A percentile compares a stretch with the other conserved stretches of the same genome.
Evolutionary conservation across 805 yeast species (phyloP).

Genomic region (Saccharomyces cerevisiae): DNA sequence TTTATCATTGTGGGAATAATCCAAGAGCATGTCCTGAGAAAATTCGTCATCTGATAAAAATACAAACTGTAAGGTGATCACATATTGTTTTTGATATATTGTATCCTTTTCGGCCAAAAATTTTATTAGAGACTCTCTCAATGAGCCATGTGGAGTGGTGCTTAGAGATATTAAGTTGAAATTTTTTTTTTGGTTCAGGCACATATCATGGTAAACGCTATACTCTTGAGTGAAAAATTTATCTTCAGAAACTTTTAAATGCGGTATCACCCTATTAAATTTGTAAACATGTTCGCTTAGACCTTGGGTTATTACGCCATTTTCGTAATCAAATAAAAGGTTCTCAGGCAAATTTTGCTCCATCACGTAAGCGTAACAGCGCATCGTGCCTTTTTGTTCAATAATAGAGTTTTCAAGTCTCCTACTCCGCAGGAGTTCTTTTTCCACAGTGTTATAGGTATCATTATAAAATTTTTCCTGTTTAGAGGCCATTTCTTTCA

Average conservation of each 20-base stretch:
- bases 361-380: slow-evolving; percentile 25
- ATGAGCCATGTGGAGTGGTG: slow-evolving; percentile 9
- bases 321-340: slow-evolving; percentile 13
- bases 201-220: slow-evolving; percentile 23
- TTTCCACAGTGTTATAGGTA: slow-evolving; percentile 26
- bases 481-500: slow-evolving; percentile 14
- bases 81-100: slow-evolving; percentile 8
- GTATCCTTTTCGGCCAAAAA: slow-evolving; percentile 9
- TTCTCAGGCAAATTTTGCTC: background rate
- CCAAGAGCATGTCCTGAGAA: slow-evolving; percentile 17
- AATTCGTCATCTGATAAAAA: slow-evolving; percentile 21
- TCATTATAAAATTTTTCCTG: slow-evolving; percentile 18
- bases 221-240: slow-evolving; percentile 23
- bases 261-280: slow-evolving; percentile 22
- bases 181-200: slow-evolving; percentile 15
- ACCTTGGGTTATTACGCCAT: slow-evolving; percentile 4
- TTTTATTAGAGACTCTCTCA: slow-evolving; percentile 11
- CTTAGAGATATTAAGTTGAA: slow-evolving; percentile 22
- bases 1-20: slow-evolving; percentile 5
- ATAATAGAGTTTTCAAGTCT: slow-evolving; percentile 44
- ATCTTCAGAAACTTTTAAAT: slow-evolving; percentile 11
- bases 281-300: background rate
- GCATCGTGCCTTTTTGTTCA: slow-evolving; percentile 30
- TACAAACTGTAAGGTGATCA: slow-evolving; percentile 20
- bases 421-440: slow-evolving; percentile 34